Evolutionary conservation across 129 eudicot genomes (phyloP).

Genomic region (Apium graveolens): DNA sequence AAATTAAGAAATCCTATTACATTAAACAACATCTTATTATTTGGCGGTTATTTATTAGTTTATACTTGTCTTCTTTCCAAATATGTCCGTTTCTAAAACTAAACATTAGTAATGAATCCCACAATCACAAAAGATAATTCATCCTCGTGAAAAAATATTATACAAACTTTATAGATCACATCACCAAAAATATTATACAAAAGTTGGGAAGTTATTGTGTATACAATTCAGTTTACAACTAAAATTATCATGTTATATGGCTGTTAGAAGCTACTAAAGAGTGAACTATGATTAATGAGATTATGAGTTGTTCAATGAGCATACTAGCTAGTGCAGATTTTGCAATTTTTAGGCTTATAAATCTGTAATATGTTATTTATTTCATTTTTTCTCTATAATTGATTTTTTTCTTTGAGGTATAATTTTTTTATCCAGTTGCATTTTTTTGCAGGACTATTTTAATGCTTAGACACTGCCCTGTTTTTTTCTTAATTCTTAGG

Average conservation of each 20-base stretch:
- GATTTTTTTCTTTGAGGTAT: too few species aligned
- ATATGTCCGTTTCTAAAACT: neutral
- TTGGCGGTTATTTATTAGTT: neutral
- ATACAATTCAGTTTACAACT: neutral
- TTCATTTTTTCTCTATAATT: too few species aligned
- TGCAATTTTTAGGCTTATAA: too few species aligned
- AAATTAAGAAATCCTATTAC: too few species aligned
- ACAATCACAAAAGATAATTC: neutral
- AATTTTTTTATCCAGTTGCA: too few species aligned
- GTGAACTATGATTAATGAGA: neutral
- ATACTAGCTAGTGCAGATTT: too few species aligned
- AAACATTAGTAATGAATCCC: neutral
- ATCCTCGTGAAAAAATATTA: neutral
- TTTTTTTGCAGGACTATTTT: too few species aligned
- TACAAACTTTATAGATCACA: neutral
- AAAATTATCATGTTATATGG: neutral
- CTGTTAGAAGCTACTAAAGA: neutral
- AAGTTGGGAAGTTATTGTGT: neutral
- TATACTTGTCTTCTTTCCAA: neutral
- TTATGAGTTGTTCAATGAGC: neutral
- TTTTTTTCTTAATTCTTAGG: too few species aligned
- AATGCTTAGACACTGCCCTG: too few species aligned
- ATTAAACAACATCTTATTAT: too few species aligned
- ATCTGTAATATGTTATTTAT: too few species aligned
- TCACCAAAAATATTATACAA: too few species aligned